phyloP scores from a whole-genome alignment of 2,329 filamentous ascomycete genomes.

The Chrysoporthe deuterocubensis region DNA sequence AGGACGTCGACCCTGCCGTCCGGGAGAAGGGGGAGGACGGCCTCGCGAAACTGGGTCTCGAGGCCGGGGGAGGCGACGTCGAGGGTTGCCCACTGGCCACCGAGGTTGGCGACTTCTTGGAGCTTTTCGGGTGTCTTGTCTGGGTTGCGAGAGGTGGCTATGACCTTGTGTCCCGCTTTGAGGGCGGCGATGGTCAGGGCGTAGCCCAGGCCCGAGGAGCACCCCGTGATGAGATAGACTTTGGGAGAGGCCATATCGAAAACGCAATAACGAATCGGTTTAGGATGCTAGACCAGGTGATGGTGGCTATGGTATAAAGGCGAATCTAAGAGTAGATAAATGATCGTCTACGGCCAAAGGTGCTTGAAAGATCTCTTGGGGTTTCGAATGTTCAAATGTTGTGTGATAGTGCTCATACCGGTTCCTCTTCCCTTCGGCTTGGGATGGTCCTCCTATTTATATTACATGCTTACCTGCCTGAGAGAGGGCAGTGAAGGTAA shows the following conservation, averaged over 20 bases:
- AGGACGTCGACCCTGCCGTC: slow-evolving; percentile 21
- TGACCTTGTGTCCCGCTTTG: slow-evolving; percentile 22
- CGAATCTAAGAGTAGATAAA: too few relatives aligned
- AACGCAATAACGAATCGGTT: not conserved
- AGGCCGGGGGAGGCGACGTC: slow-evolving; percentile 18
- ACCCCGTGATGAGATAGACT: slow-evolving; percentile 26
- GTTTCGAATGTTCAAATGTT: too few relatives aligned
- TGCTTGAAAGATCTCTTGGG: too few relatives aligned
- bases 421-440: too few relatives aligned
- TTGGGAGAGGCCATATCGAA: slow-evolving; percentile 17
- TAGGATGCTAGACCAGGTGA: too few relatives aligned
- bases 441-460: too few relatives aligned
- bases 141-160: slow-evolving; percentile 27
- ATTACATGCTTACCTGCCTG: too few relatives aligned
- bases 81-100: slow-evolving; percentile 18
- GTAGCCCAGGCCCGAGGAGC: slow-evolving; percentile 23
- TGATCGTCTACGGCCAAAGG: too few relatives aligned
- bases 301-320: too few relatives aligned
- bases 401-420: too few relatives aligned
- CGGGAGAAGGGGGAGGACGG: slow-evolving; percentile 11
- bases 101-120: slow-evolving; percentile 14
- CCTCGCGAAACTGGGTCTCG: slow-evolving; percentile 12
- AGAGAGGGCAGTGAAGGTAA: not conserved
- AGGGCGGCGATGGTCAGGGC: slow-evolving; percentile 20
- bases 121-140: slow-evolving; percentile 12